These are phyloP conservation scores for Marasmius tenuissimus DNA, from an alignment of 1,284 basidiomycete species.

Conservation along the genomic window DNA sequence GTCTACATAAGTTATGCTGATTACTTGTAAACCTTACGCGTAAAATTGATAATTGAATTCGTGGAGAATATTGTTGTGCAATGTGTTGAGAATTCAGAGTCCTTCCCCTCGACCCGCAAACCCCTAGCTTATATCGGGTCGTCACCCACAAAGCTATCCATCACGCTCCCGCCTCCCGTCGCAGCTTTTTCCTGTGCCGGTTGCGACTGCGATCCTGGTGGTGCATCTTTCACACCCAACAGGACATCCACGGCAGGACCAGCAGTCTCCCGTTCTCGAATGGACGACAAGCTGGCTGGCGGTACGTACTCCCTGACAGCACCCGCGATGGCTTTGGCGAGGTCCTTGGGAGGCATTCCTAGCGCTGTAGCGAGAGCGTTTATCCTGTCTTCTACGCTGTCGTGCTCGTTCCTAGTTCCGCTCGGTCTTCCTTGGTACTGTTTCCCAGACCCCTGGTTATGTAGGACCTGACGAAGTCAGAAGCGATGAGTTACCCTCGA, in stretches of 20 bases:
- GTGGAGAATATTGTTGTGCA: too few species aligned
- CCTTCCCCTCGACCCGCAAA: too few species aligned
- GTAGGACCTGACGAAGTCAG: not conserved
- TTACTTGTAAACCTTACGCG: too few species aligned
- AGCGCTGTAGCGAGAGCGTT: conserved; percentile 58
- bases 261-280: conserved; percentile 46
- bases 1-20: too few species aligned
- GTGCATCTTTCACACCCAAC: conserved; percentile 25
- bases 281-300: conserved; percentile 53
- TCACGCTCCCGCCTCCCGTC: conserved; percentile 32
- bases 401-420: conserved; percentile 14
- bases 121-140: conserved; percentile 37
- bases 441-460: not conserved
- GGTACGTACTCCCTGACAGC: conserved; percentile 58
- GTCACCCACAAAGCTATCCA: conserved; percentile 47
- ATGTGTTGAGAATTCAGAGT: too few species aligned
- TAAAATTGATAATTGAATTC: too few species aligned
- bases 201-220: conserved; percentile 4
- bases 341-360: conserved; percentile 57
- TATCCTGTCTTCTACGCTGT: conserved; percentile 54
- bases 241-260: conserved; percentile 39
- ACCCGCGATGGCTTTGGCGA: conserved; percentile 61
- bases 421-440: conserved; percentile 1
- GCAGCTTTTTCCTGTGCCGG: conserved; percentile 15
- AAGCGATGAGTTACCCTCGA: not conserved